phyloP scores from a whole-genome alignment of 1,284 basidiomycete genomes.

The Tremellales sp. region DNA sequence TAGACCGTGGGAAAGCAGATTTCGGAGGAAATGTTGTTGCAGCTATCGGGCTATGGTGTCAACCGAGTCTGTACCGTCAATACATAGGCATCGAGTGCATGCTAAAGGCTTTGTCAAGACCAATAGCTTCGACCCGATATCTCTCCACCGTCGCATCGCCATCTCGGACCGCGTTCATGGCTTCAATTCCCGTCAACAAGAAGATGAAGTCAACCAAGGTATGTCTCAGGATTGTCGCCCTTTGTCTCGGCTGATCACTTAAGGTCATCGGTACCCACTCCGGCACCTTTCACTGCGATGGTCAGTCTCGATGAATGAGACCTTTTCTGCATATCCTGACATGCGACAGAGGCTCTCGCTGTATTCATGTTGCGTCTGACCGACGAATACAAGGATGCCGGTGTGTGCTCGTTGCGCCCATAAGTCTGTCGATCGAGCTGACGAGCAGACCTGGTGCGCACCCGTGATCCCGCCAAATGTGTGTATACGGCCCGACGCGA shows the following conservation, averaged over 20 bases:
- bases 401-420: conserved; percentile 49
- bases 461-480: conserved; percentile 69
- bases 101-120: too few relatives aligned
- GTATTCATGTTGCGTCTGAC: conserved; percentile 79
- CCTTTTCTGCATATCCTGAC: background rate
- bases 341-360: conserved; percentile 36
- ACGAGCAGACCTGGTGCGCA: conserved; percentile 65
- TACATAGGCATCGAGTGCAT: too few relatives aligned
- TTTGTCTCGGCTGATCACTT: conserved; percentile 1
- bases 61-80: too few relatives aligned
- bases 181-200: conserved; percentile 31
- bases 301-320: conserved; percentile 49
- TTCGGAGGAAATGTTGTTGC: too few relatives aligned
- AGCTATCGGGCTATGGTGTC: too few relatives aligned
- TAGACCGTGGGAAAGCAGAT: too few relatives aligned
- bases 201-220: conserved; percentile 48
- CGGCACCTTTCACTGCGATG: conserved; percentile 95
- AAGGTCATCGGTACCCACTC: conserved; percentile 81
- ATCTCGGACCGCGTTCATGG: conserved; percentile 19
- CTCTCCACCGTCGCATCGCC: too few relatives aligned
- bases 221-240: background rate
- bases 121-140: too few relatives aligned
- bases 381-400: conserved; percentile 66
- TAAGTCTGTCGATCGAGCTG: background rate
- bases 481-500: conserved; percentile 6